Conservation (phyloP, 1,139 yeast genomes). For the Debaryomyces sp. region DNA sequence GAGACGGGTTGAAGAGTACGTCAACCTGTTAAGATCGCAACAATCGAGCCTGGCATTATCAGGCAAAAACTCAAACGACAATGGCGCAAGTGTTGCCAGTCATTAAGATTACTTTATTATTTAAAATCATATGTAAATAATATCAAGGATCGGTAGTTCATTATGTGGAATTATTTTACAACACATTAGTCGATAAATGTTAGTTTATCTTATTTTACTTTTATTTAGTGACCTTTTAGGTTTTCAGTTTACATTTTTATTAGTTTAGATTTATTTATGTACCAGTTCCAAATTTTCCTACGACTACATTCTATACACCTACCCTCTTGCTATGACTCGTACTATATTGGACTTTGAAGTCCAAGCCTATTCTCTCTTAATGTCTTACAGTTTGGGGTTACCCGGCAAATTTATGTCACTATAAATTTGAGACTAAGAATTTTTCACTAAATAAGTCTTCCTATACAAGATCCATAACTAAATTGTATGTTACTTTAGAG, state of each 20-base stretch:
- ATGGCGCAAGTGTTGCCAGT: slow-evolving; percentile 19
- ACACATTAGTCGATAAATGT: neutral
- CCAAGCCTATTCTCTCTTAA: neutral
- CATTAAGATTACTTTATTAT: slow-evolving; percentile 13
- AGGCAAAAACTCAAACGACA: slow-evolving; percentile 7
- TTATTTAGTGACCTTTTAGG: neutral
- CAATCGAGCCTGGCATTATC: neutral
- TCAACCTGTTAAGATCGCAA: slow-evolving; percentile 23
- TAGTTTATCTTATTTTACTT: slow-evolving; percentile 1
- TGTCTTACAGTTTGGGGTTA: neutral
- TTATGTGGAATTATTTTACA: neutral
- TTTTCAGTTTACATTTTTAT: neutral
- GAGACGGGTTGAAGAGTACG: slow-evolving; percentile 71
- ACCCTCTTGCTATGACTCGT: neutral
- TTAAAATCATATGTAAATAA: neutral
- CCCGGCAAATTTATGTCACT: neutral
- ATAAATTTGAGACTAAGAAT: neutral
- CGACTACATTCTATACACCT: neutral
- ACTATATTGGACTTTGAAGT: neutral
- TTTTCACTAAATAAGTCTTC: neutral
- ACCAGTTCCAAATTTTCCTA: neutral
- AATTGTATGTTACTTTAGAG: neutral
- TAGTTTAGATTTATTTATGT: slow-evolving; percentile 6
- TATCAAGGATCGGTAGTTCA: neutral
- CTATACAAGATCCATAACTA: neutral